Evolutionary conservation across 192 early-diverging fungal species (phyloP).

Genomic region (Coemansia sp.): DNA sequence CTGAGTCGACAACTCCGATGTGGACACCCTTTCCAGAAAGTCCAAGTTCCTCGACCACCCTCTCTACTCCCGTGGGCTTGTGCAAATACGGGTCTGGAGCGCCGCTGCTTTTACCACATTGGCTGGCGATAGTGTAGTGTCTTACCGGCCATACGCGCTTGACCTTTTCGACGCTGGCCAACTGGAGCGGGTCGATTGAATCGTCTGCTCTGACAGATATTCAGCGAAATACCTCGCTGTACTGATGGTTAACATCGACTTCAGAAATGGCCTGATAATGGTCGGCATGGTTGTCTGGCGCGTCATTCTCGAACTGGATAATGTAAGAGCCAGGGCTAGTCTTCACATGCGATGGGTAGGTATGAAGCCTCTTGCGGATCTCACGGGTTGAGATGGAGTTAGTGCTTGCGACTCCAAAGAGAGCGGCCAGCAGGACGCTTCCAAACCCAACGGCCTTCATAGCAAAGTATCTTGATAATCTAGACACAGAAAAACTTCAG

Average conservation of each 20-base stretch:
- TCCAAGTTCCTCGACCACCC: slow-evolving; percentile 49
- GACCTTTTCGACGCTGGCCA: slow-evolving; percentile 29
- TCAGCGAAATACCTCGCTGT: slow-evolving; percentile 17
- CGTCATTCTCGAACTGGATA: slow-evolving; percentile 28
- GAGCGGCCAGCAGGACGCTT: background rate
- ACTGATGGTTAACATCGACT: slow-evolving; percentile 19
- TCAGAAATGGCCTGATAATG: slow-evolving; percentile 13
- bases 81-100: slow-evolving; percentile 30
- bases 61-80: slow-evolving; percentile 55
- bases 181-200: background rate
- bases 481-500: too few species aligned
- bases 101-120: background rate
- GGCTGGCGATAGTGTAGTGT: background rate
- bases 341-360: slow-evolving; percentile 16
- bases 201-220: slow-evolving; percentile 13
- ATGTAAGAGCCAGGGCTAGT: slow-evolving; percentile 25
- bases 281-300: background rate
- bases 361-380: slow-evolving; percentile 10
- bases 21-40: slow-evolving; percentile 64
- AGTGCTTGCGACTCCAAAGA: background rate
- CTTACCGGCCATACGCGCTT: slow-evolving; percentile 35
- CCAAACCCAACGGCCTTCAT: background rate
- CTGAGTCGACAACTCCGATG: slow-evolving; percentile 70
- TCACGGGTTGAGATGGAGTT: background rate
- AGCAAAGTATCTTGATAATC: background rate